Evolutionary conservation across 768 basidiomycete genomes (phyloP).

Genomic region (Termitomyces sp.): DNA sequence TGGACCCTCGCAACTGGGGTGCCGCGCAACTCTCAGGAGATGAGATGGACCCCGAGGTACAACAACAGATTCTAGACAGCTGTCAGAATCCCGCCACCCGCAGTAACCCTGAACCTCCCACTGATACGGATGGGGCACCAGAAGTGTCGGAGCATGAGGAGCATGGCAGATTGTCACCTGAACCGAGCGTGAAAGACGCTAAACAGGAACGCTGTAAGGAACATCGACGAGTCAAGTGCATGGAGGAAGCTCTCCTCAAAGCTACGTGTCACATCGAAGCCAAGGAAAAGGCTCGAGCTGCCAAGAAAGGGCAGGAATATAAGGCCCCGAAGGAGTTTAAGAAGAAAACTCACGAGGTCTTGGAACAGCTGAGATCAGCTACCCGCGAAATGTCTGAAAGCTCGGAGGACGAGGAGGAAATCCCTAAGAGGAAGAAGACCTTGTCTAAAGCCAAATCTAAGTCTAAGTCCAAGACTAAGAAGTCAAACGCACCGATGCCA

Average conservation of each 20-base stretch:
- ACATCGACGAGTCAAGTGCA: not conserved
- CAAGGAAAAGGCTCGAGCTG: not conserved
- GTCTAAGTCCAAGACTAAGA: not conserved
- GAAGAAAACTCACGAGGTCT: not conserved
- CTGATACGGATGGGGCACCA: no score
- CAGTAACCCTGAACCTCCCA: no score
- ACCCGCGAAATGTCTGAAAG: no score
- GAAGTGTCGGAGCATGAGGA: no score
- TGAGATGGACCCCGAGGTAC: not conserved
- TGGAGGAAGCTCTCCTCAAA: not conserved
- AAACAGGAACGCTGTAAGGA: no score
- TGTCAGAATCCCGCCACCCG: not conserved
- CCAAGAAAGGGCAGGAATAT: not conserved
- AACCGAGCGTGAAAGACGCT: no score
- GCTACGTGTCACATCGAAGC: not conserved
- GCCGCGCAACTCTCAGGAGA: not conserved
- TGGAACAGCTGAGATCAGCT: rapidly evolving
- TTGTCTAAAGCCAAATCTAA: not conserved
- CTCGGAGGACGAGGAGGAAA: not conserved
- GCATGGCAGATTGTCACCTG: no score
- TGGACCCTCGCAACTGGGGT: not conserved
- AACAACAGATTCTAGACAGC: not conserved
- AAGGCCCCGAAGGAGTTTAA: not conserved
- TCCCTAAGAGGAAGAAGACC: no score
- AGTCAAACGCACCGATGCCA: no score